Base-by-base conservation (phyloP, 2,329 filamentous ascomycete species). In the Gremmenia infestans region DNA sequence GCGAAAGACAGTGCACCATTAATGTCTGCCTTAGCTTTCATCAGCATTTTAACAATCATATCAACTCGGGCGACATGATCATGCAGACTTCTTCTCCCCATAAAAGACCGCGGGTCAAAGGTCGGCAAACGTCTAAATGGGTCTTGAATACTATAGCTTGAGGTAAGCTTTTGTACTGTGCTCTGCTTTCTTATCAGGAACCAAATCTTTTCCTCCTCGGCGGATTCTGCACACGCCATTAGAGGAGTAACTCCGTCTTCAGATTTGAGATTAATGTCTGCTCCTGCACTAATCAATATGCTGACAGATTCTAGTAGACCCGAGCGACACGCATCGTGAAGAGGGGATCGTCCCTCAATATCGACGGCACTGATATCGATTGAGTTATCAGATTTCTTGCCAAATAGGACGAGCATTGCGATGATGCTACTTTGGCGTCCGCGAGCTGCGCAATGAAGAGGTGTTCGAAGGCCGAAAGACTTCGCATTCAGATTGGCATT, bases 271-370 rank as follows among this genome's bases (percentile, higher is more conserved):
- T 40, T 40, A 2, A 40, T 17, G 14, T 40, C 37, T 35, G 56
- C 54, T 23, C 56, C 60, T 49, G 53, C 40, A 36, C 42, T 45
- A 5, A 61, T 45, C 5, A 63, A 37, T n/a, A 52, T 48, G 17
- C 52, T 40, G 3, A 56, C 56, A 9, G 50, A 52, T 49, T 63
- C 59, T 14, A 54, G 46, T 50, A 53, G 19, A 15, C 59, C 59
- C 3, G 59, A 63, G 25, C 51, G 37, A 22, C 50, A 57, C 4
- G 57, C 56, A 50, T 60, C 37, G 40, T 61, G 54, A 19, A 61
- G 50, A 45, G 59, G 52, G 28, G 59, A 55, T 17, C 51, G 32
- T 5, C 54, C 57, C 7, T 45, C 15, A 3, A 14, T 43, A 19
- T 58, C 58, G 17, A n/a, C 28, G 12, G n/a, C 25, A 40, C 8